Conservation (phyloP, 2,329 filamentous ascomycete genomes). For the Davidsoniella virescens region DNA sequence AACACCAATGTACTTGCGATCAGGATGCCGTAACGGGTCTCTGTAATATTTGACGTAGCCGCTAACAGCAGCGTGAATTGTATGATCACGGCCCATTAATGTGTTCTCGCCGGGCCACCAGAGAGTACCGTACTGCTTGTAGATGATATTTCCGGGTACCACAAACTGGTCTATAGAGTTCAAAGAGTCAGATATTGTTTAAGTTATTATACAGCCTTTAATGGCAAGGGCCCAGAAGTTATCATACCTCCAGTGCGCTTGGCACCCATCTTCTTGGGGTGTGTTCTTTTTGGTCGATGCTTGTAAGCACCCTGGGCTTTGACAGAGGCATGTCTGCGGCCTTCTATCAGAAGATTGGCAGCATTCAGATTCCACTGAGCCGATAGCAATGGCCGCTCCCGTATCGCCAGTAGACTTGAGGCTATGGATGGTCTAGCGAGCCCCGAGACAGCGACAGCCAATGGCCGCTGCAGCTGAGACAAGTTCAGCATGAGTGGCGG, state of each 20-base stretch:
- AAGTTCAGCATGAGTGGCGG: not conserved
- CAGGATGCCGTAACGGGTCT: slow-evolving; percentile 66
- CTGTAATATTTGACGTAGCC: slow-evolving; percentile 97
- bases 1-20: slow-evolving; percentile 87
- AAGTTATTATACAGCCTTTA: not conserved
- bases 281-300: slow-evolving; percentile 39
- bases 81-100: slow-evolving; percentile 89
- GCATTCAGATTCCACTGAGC: slow-evolving; percentile 13
- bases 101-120: slow-evolving; percentile 96
- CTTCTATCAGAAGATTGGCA: slow-evolving; percentile 19
- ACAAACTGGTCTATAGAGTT: slow-evolving; percentile 61
- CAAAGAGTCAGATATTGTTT: too few relatives aligned
- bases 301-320: slow-evolving; percentile 56
- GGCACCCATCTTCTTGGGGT: slow-evolving; percentile 73
- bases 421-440: slow-evolving; percentile 15
- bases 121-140: slow-evolving; percentile 82
- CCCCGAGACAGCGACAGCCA: slow-evolving; percentile 24
- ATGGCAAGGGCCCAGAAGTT: not conserved
- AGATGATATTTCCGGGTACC: slow-evolving; percentile 92
- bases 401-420: slow-evolving; percentile 8
- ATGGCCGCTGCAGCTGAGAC: slow-evolving; percentile 29
- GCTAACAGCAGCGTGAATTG: slow-evolving; percentile 68
- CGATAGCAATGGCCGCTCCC: slow-evolving; percentile 15
- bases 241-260: slow-evolving; percentile 73
- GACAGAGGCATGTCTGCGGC: slow-evolving; percentile 38